phyloP scores from a whole-genome alignment of 2,329 filamentous ascomycete genomes.

The Diaporthe ilicicola region DNA sequence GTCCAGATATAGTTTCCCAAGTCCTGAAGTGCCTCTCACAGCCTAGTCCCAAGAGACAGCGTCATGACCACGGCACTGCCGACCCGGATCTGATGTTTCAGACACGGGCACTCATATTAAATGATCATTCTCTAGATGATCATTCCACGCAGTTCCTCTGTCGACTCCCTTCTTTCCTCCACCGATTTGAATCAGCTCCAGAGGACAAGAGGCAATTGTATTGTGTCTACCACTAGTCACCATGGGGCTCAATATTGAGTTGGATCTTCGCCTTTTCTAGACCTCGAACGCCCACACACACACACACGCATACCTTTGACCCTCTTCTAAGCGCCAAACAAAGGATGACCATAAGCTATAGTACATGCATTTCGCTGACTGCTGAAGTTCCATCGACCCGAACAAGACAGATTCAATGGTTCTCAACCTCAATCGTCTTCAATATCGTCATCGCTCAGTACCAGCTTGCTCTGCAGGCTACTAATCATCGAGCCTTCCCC shows the following conservation, averaged over 20 bases:
- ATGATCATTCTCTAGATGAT: background rate
- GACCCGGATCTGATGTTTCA: background rate
- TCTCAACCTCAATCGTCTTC: slow-evolving; percentile 64
- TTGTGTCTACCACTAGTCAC: background rate
- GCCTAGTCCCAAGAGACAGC: background rate
- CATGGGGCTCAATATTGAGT: background rate
- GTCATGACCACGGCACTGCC: background rate
- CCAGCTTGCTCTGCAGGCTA: slow-evolving; percentile 67
- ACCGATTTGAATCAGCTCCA: background rate
- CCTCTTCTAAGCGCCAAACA: background rate
- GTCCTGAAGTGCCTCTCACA: no score
- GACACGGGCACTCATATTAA: background rate
- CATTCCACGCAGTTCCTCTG: background rate
- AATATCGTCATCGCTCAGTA: slow-evolving; percentile 86
- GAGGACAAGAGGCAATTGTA: background rate
- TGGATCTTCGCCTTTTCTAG: background rate
- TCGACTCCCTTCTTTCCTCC: no score
- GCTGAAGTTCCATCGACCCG: background rate
- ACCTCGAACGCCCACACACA: background rate
- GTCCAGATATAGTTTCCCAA: no score
- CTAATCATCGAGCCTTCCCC: slow-evolving; percentile 44
- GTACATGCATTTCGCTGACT: background rate
- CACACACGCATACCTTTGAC: background rate
- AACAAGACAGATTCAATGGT: background rate
- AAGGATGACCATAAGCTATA: background rate